These are phyloP conservation scores for Trichopus zeylanicus DNA, from an alignment of 116 monocot species.

Conservation along the genomic window DNA sequence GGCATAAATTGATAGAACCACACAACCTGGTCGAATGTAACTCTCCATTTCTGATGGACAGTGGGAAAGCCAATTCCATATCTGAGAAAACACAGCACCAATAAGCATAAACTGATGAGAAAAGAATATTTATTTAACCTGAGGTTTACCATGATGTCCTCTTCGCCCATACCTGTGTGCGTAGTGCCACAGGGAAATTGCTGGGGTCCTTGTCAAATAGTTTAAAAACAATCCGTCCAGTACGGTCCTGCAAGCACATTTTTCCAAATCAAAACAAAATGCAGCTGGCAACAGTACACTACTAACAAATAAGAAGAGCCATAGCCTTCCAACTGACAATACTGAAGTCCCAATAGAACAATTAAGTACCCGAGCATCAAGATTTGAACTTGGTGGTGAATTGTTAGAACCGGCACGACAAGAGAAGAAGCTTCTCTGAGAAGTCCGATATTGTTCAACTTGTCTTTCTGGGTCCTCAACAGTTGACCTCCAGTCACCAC, in stretches of 20 bases:
- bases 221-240: constrained; percentile 89
- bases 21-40: constrained; percentile 96
- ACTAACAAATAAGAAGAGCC: background rate
- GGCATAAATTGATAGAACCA: constrained; percentile 77
- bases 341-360: background rate
- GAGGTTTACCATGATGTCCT: background rate
- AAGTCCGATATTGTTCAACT: constrained; percentile 28
- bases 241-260: constrained; percentile 62
- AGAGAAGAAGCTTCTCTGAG: constrained; percentile 16
- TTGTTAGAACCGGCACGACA: constrained; percentile 60
- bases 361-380: constrained; percentile 59
- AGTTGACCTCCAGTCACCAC: constrained; percentile 29
- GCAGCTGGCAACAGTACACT: background rate
- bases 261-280: background rate
- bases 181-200: constrained; percentile 58
- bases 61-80: constrained; percentile 80
- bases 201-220: constrained; percentile 94
- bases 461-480: constrained; percentile 42
- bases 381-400: constrained; percentile 85
- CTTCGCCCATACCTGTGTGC: constrained; percentile 42
- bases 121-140: no score
- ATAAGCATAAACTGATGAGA: background rate
- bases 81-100: constrained; percentile 21
- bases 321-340: background rate
- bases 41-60: constrained; percentile 96